phyloP scores from a whole-genome alignment of 2,329 filamentous ascomycete species.

The Macrophomina tecta region DNA sequence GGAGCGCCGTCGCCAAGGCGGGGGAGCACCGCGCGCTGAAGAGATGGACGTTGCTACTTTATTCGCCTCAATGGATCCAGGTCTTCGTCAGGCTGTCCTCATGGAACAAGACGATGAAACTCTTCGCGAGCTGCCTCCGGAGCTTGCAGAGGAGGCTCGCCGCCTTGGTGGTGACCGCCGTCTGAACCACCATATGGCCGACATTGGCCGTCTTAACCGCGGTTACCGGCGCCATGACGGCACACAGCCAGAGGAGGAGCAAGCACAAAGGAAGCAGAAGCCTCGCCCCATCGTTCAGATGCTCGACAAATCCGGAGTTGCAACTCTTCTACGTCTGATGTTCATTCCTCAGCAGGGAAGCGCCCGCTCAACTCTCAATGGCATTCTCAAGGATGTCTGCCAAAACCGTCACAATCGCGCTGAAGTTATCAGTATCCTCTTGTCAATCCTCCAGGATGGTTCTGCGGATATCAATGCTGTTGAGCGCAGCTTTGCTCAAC shows the following conservation, averaged over 20 bases:
- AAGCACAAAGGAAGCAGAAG: conserved; percentile 67
- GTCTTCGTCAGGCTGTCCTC: conserved; percentile 82
- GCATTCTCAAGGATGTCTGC: conserved; percentile 88
- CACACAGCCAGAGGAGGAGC: conserved; percentile 50
- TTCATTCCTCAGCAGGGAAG: conserved; percentile 93
- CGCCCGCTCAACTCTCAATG: conserved; percentile 81
- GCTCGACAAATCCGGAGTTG: conserved; percentile 93
- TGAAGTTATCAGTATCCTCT: conserved; percentile 89
- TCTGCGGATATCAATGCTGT: conserved; percentile 92
- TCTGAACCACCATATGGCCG: conserved; percentile 58
- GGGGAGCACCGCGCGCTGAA: conserved; percentile 61
- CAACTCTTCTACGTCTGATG: conserved; percentile 97
- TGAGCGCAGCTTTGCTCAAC: conserved; percentile 91
- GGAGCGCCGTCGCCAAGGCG: conserved; percentile 67
- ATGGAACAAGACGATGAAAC: conserved; percentile 91
- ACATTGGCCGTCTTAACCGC: conserved; percentile 36
- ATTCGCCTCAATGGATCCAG: conserved; percentile 84
- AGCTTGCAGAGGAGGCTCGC: conserved; percentile 85
- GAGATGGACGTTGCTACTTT: conserved; percentile 96
- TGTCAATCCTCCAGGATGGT: conserved; percentile 94
- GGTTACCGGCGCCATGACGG: conserved; percentile 31
- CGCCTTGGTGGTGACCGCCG: conserved; percentile 65
- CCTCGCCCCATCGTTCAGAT: conserved; percentile 90
- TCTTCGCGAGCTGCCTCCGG: conserved; percentile 80
- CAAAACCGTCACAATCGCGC: conserved; percentile 95